Conservation (phyloP, 345 rosid genomes). For the Eucalyptus grandis region DNA sequence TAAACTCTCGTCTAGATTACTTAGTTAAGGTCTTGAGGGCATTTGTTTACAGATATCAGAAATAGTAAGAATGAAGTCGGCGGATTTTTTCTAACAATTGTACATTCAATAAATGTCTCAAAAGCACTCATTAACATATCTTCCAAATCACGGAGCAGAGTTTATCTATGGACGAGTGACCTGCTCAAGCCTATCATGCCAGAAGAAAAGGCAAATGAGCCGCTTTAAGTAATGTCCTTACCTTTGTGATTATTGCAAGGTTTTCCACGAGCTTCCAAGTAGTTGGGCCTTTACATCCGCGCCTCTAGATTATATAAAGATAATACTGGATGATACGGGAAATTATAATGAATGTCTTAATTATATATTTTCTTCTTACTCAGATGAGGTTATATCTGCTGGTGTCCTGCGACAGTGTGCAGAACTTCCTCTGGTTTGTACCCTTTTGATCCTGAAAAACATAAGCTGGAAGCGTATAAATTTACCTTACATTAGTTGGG, state of each 20-base stretch:
- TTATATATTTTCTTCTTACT: not conserved
- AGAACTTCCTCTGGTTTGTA: not conserved
- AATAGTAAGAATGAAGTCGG: not conserved
- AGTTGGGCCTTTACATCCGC: not conserved
- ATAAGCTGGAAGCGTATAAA: not conserved
- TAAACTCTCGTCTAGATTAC: not conserved
- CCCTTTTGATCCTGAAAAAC: not conserved
- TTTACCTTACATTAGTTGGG: not conserved
- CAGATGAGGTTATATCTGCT: not conserved
- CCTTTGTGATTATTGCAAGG: not conserved
- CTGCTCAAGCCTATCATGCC: not conserved
- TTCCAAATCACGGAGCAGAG: not conserved
- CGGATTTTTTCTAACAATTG: not conserved
- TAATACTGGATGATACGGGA: not conserved
- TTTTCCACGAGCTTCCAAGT: not conserved
- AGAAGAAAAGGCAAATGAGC: not conserved
- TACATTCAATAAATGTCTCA: not conserved
- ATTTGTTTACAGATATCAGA: no score
- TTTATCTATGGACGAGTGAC: not conserved
- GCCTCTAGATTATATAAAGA: not conserved
- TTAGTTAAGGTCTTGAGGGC: not conserved
- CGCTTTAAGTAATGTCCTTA: not conserved
- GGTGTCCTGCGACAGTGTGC: not conserved
- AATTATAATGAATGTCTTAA: not conserved
- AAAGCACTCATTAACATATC: not conserved